A percentile compares a stretch with the other conserved stretches of the same genome.
phyloP scores from a whole-genome alignment of 2,329 filamentous ascomycete genomes.

The Ophiosphaerella herpotricha region DNA sequence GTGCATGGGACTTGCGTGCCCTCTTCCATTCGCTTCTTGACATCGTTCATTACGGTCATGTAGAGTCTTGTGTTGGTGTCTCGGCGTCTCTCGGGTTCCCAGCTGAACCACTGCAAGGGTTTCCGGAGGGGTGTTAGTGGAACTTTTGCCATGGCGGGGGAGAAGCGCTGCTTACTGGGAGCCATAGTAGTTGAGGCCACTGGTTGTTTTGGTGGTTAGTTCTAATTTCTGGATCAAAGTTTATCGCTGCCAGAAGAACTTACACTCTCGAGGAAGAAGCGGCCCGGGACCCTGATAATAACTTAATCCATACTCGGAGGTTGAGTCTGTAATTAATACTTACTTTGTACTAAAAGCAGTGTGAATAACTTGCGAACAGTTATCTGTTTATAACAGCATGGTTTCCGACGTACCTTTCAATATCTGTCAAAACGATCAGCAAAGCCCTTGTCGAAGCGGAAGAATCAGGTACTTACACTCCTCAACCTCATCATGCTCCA shows the following conservation, averaged over 20 bases:
- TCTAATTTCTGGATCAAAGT: conserved; percentile 6
- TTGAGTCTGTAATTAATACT: conserved; percentile 5
- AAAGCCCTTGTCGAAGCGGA: conserved; percentile 7
- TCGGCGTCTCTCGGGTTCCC: conserved; percentile 11
- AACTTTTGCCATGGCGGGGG: conserved; percentile 5
- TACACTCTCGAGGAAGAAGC: conserved; percentile 9
- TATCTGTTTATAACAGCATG: conserved; percentile 7
- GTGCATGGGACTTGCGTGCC: conserved; percentile 11
- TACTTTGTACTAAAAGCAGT: conserved; percentile 7
- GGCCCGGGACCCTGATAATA: conserved; percentile 8
- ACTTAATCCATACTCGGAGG: conserved; percentile 3
- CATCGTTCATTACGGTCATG: conserved; percentile 11
- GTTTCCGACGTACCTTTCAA: conserved; percentile 9
- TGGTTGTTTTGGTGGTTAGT: conserved; percentile 9
- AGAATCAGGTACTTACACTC: conserved; percentile 7
- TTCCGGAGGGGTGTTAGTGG: conserved; percentile 8
- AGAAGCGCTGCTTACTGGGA: conserved; percentile 11
- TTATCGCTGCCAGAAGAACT: conserved; percentile 6
- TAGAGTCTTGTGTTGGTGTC: conserved; percentile 12
- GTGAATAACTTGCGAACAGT: conserved; percentile 8
- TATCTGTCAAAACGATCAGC: conserved; percentile 7
- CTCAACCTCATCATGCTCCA: conserved; percentile 9
- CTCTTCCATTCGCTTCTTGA: conserved; percentile 12
- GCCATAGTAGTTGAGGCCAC: conserved; percentile 9
- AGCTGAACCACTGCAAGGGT: conserved; percentile 12